A percentile compares a stretch with the other conserved stretches of the same genome.
Conservation (phyloP, 2,329 filamentous ascomycete genomes). For the Diaporthe sp. region DNA sequence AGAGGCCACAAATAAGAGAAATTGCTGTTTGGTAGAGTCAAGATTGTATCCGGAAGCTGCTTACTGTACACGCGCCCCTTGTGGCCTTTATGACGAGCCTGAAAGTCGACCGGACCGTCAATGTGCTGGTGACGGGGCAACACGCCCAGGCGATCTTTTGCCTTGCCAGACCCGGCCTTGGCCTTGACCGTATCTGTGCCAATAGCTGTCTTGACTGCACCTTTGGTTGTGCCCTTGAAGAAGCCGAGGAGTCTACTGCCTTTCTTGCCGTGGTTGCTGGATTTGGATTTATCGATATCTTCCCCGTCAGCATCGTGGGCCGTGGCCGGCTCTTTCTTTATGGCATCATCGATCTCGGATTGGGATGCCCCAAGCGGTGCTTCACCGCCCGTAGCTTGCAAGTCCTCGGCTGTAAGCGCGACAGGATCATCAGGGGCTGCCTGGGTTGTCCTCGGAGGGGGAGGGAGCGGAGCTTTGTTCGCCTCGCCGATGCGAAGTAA, state of each 20-base stretch:
- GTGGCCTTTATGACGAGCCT: conserved; percentile 76
- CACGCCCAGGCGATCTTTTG: conserved; percentile 79
- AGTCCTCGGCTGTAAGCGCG: conserved; percentile 58
- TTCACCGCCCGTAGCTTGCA: conserved; percentile 61
- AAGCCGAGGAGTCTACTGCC: conserved; percentile 68
- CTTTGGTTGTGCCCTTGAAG: conserved; percentile 78
- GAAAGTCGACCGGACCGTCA: conserved; percentile 82
- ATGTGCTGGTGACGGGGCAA: conserved; percentile 63
- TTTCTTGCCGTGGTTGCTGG: conserved; percentile 53
- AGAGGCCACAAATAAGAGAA: too few relatives aligned
- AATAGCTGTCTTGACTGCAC: conserved; percentile 78
- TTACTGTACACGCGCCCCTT: conserved; percentile 80
- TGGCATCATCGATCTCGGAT: conserved; percentile 76
- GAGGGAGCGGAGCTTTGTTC: conserved; percentile 83
- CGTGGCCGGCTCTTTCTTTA: conserved; percentile 56
- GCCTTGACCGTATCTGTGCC: conserved; percentile 80
- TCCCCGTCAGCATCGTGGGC: conserved; percentile 54
- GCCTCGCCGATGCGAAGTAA: conserved; percentile 85
- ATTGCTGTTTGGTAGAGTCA: too few relatives aligned
- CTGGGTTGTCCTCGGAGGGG: conserved; percentile 55
- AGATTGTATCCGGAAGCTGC: too few relatives aligned
- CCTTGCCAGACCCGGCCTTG: conserved; percentile 69
- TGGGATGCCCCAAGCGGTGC: conserved; percentile 70
- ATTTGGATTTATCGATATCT: conserved; percentile 62
- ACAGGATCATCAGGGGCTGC: conserved; percentile 53